Evolutionary conservation across 2,329 filamentous ascomycete species (phyloP).

Genomic region (Alternaria hordeiaustralica): DNA sequence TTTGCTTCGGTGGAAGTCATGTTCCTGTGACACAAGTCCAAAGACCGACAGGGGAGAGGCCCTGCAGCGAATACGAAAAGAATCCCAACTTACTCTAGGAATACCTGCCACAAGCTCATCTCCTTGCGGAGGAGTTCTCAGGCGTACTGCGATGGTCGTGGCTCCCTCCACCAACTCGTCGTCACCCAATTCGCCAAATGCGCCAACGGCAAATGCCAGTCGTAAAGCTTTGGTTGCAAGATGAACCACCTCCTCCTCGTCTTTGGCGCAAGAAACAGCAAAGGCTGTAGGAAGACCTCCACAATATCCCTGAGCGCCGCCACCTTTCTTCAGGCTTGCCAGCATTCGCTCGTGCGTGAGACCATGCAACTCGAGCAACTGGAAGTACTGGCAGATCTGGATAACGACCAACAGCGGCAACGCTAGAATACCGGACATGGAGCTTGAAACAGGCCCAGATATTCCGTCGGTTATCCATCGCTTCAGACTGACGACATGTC

Average conservation of each 20-base stretch:
- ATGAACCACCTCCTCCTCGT: constrained; percentile 20
- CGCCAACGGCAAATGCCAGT: constrained; percentile 16
- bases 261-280: constrained; percentile 17
- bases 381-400: constrained; percentile 32
- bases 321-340: constrained; percentile 10
- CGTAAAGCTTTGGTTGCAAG: constrained; percentile 17
- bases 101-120: constrained; percentile 21
- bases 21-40: not conserved
- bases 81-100: constrained; percentile 20
- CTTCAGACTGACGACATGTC: constrained; percentile 11
- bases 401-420: constrained; percentile 28
- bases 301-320: constrained; percentile 26
- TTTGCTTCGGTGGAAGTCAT: not conserved
- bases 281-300: constrained; percentile 17
- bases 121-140: constrained; percentile 20
- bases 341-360: constrained; percentile 18
- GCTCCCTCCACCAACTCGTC: constrained; percentile 18
- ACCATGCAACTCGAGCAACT: constrained; percentile 17
- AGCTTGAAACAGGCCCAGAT: constrained; percentile 19
- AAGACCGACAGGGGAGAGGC: not conserved
- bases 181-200: constrained; percentile 20
- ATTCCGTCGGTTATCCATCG: constrained; percentile 20
- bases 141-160: constrained; percentile 26
- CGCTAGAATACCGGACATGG: constrained; percentile 18
- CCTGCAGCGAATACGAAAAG: not conserved